Evolutionary conservation across 305 asterid genomes (phyloP).

Genomic region (Fraxinus platypoda): DNA sequence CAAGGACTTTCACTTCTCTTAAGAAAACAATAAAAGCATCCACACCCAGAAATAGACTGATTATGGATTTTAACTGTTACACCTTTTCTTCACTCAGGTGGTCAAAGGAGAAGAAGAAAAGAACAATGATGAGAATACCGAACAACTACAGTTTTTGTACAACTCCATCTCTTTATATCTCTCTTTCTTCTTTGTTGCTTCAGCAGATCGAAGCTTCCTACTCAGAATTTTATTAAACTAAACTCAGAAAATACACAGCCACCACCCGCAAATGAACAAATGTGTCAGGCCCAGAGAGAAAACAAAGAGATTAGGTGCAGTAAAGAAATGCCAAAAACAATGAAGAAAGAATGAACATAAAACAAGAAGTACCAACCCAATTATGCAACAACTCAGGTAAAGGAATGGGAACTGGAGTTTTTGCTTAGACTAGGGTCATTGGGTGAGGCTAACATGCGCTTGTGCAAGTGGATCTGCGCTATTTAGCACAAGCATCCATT

Average conservation of each 20-base stretch:
- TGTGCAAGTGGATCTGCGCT: constrained; percentile 40
- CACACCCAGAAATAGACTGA: no score
- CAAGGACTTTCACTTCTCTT: constrained; percentile 7
- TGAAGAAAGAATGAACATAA: not conserved
- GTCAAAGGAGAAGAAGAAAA: constrained; percentile 13
- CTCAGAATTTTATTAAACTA: constrained; percentile 29
- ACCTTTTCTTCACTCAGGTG: constrained; percentile 13
- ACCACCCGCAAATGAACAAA: no score
- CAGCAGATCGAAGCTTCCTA: constrained; percentile 51
- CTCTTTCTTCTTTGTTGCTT: not conserved
- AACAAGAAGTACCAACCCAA: constrained; percentile 23
- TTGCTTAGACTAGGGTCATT: constrained; percentile 13
- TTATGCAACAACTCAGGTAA: constrained; percentile 24
- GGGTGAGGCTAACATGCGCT: constrained; percentile 30
- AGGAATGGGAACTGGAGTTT: not conserved
- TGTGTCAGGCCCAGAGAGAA: not conserved
- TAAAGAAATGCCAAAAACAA: constrained; percentile 6
- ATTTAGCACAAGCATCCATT: constrained; percentile 6
- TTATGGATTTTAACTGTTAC: not conserved
- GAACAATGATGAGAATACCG: not conserved
- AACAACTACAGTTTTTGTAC: constrained; percentile 23
- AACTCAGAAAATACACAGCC: constrained; percentile 34
- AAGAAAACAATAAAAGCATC: constrained; percentile 16
- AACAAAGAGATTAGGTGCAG: not conserved
- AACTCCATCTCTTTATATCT: constrained; percentile 19